Conservation (phyloP, 148 eudicot species). For the Beta vulgaris region DNA sequence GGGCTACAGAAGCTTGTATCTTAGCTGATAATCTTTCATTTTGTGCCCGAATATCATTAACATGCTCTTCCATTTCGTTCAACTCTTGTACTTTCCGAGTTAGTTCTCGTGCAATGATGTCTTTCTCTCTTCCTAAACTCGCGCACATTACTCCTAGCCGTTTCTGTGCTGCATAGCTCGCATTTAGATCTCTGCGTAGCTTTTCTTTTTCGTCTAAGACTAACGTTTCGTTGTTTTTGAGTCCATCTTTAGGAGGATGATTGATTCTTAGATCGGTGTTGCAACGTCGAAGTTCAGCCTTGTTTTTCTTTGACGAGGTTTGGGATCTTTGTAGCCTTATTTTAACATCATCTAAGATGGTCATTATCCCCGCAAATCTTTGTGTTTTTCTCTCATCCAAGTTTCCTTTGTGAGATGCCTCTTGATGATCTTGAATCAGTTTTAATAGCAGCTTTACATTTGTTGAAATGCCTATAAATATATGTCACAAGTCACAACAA, state of each 20-base stretch:
- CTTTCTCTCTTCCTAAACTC: slow-evolving; percentile 82
- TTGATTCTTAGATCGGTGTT: slow-evolving; percentile 38
- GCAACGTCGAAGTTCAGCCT: slow-evolving; percentile 50
- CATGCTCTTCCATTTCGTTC: slow-evolving; percentile 70
- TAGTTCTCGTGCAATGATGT: slow-evolving; percentile 67
- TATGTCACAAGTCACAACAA: not conserved
- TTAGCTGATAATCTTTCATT: slow-evolving; percentile 53
- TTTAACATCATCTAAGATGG: slow-evolving; percentile 67
- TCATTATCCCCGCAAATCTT: slow-evolving; percentile 82
- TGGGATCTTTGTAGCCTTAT: slow-evolving; percentile 63
- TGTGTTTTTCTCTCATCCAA: slow-evolving; percentile 58
- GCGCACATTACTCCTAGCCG: slow-evolving; percentile 78
- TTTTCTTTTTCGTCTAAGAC: slow-evolving; percentile 53
- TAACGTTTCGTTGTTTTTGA: slow-evolving; percentile 24
- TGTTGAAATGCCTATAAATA: slow-evolving; percentile 61
- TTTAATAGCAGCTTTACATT: slow-evolving; percentile 66
- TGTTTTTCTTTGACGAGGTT: slow-evolving; percentile 38
- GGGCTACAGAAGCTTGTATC: slow-evolving; percentile 37
- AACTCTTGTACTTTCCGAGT: slow-evolving; percentile 62
- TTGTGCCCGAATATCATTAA: slow-evolving; percentile 49
- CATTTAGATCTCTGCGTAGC: slow-evolving; percentile 48
- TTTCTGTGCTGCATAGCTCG: slow-evolving; percentile 62
- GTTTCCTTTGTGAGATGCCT: slow-evolving; percentile 40
- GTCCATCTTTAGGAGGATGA: slow-evolving; percentile 28
- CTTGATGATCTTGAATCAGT: slow-evolving; percentile 81